Percentiles rank a stretch among this genome's conserved stretches.
Conservation (phyloP, 805 yeast species). For the Kuraishia floccosa region DNA sequence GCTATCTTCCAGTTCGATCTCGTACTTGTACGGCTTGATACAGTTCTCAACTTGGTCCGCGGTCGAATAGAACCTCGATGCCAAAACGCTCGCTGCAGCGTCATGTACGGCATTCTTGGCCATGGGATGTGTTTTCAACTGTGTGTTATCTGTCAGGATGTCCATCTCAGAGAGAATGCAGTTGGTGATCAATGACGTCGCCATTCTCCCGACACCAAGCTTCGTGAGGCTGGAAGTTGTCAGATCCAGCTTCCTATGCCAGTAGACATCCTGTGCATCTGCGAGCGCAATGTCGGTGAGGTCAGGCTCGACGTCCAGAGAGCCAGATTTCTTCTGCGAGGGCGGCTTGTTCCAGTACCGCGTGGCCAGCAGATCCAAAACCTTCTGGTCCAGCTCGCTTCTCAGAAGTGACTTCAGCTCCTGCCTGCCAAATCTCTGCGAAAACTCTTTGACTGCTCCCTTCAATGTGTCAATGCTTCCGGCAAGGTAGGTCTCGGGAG, state of each 20-base stretch:
- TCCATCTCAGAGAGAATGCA: slow-evolving; percentile 71
- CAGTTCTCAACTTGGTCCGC: slow-evolving; percentile 99
- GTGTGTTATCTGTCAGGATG: slow-evolving; percentile 61
- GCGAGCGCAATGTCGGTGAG: slow-evolving; percentile 45
- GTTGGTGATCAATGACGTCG: slow-evolving; percentile 75
- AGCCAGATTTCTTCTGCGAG: slow-evolving; percentile 7
- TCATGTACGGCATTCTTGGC: slow-evolving; percentile 74
- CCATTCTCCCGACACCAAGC: slow-evolving; percentile 84
- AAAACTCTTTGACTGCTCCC: slow-evolving; percentile 76
- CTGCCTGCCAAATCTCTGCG: slow-evolving; percentile 69
- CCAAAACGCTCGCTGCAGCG: slow-evolving; percentile 73
- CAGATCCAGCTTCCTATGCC: slow-evolving; percentile 82
- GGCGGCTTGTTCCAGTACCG: slow-evolving; percentile 81
- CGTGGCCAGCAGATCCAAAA: slow-evolving; percentile 76
- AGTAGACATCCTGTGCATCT: slow-evolving; percentile 59
- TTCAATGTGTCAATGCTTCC: slow-evolving; percentile 84
- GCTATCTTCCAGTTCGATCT: slow-evolving; percentile 89
- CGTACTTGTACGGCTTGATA: slow-evolving; percentile 95
- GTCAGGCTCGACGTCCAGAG: neutral
- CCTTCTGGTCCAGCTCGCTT: slow-evolving; percentile 81
- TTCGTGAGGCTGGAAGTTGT: slow-evolving; percentile 80
- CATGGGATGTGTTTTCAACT: slow-evolving; percentile 75
- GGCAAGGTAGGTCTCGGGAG: slow-evolving; percentile 91
- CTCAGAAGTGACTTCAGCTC: slow-evolving; percentile 73
- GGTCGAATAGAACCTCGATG: slow-evolving; percentile 73